Base-by-base conservation (phyloP, 2,329 filamentous ascomycete species). In the Triangularia setosa region DNA sequence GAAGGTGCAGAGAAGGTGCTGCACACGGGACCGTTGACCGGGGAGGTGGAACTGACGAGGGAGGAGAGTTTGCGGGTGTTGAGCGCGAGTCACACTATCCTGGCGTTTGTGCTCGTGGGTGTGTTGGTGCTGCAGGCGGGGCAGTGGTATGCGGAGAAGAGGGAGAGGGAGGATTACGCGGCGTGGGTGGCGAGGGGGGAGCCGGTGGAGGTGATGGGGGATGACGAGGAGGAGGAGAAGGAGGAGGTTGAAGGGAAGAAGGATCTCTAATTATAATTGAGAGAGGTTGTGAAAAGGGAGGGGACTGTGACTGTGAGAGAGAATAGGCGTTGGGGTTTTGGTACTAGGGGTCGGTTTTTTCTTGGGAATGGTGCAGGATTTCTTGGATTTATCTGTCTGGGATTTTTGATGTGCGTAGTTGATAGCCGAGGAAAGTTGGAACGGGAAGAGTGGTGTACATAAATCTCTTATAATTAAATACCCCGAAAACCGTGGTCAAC, bases 131-230 rank as follows among this genome's bases (percentile, higher is more conserved):
- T 99, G 73, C 95, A 99, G 85, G 92, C 92, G 21, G 95, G 95
- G 11, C 92, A 98, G 84, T 98, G 94, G 95, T 99, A 99, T 80
- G 95, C 95, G 25, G 93, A 98, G 84, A 84, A 87, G 74, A 83
- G 70, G 78, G 81, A 75, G 66, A 70, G 75, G 63, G 75, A 71
- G 60, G 69, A 66, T 28, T 64, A 59, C 4, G 67, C 65, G 60
- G 61, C 59, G 67, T 64, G 33, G 61, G 64, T 25, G 14, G 52
- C 65, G 16, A 64, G 30, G 12, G 70, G 66, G 65, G 69, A 68
- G 68, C 69, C 68, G 30, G 59, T 35, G n/a, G 63, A 30, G 24
- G 67, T 61, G 58, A 68, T 65, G 64, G 69, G 64, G 55, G 67
- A 65, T 25, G n/a, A 25, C 61, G 5, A 61, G 53, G 21, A 63